Base-by-base conservation (phyloP, 1,284 basidiomycete species). In the Puccinia novopanici region DNA sequence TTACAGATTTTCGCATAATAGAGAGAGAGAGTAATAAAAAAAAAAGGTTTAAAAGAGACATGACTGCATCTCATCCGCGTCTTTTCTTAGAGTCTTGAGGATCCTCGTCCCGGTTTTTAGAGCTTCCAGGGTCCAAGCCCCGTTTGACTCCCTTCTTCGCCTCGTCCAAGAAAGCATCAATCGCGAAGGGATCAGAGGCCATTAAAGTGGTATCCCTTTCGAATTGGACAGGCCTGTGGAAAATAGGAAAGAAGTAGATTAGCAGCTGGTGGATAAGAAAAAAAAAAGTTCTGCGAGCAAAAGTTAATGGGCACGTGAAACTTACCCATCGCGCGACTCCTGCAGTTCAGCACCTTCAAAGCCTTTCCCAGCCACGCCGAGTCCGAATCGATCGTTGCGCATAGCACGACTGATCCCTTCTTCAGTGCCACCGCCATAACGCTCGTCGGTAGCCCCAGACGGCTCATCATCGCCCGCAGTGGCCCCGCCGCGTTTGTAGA, bases 151-250 rank as follows among this genome's bases (percentile, higher is more conserved):
- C 95, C 27, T 91, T 91, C 89, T 95, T 98, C 17, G 96, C 97
- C 85, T 95, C 94, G 85, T 98, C 93, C 88, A 99, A 89, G 88
- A 99, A 99, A 86, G 97, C 91, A 86, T 97, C 93, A 83, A 99
- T 89, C 83, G 96, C 95, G 85, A 99, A 99, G n/a, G 98, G 95
- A 88, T 99, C 97, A 5, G 82, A 80, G 2, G 84, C 85, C 57
- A 83, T 81, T 65, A 87, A 80, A 30, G 86, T 89, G 0, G 92
- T 91, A 84, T 99, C 97, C 88, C 98, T 98, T 88, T 99, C 97
- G 85, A 99, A 99, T 85, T 98, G 94, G 45, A 99, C 97, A n/a
- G 97, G 97, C 0, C 97, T 94, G 83, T 93, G 12, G 19, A 61
- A 92, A 82, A 75, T 27, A 24, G 17, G 19, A 40, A 34, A 76